These are phyloP conservation scores for Penicillium freii DNA, from an alignment of 2,329 filamentous ascomycete species.

Conservation along the genomic window DNA sequence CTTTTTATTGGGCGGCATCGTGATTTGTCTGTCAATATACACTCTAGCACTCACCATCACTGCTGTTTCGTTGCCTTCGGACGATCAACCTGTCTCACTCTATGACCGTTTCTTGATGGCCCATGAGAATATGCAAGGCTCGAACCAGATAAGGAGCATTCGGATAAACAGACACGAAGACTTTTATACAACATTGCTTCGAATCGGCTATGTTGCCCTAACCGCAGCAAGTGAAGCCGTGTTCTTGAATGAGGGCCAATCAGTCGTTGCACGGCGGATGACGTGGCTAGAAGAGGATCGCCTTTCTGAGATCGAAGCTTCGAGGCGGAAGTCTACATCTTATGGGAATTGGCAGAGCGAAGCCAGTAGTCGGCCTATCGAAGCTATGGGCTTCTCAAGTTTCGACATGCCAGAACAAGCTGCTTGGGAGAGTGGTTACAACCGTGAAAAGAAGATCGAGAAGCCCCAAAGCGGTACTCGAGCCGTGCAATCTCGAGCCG, in stretches of 20 bases:
- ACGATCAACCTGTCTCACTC: constrained; percentile 47
- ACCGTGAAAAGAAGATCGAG: constrained; percentile 46
- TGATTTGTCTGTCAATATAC: constrained; percentile 75
- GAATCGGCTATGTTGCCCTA: constrained; percentile 81
- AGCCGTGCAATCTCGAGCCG: constrained; percentile 37
- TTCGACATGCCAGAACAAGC: constrained; percentile 37
- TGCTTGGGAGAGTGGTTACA: constrained; percentile 49
- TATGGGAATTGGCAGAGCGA: constrained; percentile 17
- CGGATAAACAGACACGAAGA: constrained; percentile 84
- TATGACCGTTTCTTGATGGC: constrained; percentile 66
- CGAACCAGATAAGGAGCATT: constrained; percentile 77
- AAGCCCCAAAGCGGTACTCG: constrained; percentile 36
- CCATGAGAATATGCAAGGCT: constrained; percentile 88
- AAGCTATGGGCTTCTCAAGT: constrained; percentile 32
- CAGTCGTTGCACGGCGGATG: constrained; percentile 68
- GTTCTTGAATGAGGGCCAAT: constrained; percentile 84
- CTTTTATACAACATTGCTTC: constrained; percentile 86
- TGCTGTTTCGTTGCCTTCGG: constrained; percentile 62
- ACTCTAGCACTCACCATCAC: constrained; percentile 71
- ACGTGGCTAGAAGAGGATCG: constrained; percentile 94
- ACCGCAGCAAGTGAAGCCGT: constrained; percentile 95
- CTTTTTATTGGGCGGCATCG: constrained; percentile 77
- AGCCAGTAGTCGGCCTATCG: constrained; percentile 27
- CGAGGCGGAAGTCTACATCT: constrained; percentile 32
- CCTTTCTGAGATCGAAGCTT: constrained; percentile 68